Percentiles rank a stretch among this genome's conserved stretches.
Evolutionary conservation across 169 alveolate species (phyloP).

Genomic region (Plasmodium fragile): DNA sequence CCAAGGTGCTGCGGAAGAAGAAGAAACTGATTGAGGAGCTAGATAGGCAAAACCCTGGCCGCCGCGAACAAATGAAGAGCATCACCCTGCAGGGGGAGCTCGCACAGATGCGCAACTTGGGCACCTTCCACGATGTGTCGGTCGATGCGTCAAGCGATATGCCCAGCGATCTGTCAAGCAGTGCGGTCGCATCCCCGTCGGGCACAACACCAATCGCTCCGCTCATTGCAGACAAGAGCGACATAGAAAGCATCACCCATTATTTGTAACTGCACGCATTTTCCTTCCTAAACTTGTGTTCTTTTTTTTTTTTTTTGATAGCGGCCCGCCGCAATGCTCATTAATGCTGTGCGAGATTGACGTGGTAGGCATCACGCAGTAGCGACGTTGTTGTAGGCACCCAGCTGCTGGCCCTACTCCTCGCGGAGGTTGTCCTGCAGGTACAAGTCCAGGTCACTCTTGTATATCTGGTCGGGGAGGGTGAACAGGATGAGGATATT

Average conservation of each 20-base stretch:
- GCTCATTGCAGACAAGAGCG: constrained; percentile 10
- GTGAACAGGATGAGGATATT: constrained; percentile 46
- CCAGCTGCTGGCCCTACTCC: neutral
- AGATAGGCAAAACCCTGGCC: constrained; percentile 29
- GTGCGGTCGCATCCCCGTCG: neutral
- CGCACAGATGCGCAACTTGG: constrained; percentile 8
- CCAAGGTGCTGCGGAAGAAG: constrained; percentile 43
- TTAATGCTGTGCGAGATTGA: neutral
- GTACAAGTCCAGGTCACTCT: constrained; percentile 53
- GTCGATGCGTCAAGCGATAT: neutral
- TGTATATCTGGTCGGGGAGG: constrained; percentile 55
- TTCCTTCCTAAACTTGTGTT: too few relatives aligned
- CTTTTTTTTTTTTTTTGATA: neutral
- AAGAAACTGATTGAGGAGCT: constrained; percentile 60
- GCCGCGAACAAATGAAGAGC: constrained; percentile 30
- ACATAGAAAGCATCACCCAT: constrained; percentile 59
- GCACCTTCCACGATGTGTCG: neutral
- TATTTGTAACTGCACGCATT: neutral
- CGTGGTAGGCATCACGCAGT: neutral
- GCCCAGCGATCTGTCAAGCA: neutral
- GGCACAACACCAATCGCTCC: neutral
- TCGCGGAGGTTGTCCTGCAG: constrained; percentile 17
- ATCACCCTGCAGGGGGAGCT: constrained; percentile 43
- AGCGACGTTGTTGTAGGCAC: neutral
- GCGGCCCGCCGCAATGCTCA: neutral